A percentile compares a stretch with the other conserved stretches of the same genome.
These are phyloP conservation scores for Pythium folliculosum DNA, from an alignment of 352 stramenopile species.

Conservation along the genomic window DNA sequence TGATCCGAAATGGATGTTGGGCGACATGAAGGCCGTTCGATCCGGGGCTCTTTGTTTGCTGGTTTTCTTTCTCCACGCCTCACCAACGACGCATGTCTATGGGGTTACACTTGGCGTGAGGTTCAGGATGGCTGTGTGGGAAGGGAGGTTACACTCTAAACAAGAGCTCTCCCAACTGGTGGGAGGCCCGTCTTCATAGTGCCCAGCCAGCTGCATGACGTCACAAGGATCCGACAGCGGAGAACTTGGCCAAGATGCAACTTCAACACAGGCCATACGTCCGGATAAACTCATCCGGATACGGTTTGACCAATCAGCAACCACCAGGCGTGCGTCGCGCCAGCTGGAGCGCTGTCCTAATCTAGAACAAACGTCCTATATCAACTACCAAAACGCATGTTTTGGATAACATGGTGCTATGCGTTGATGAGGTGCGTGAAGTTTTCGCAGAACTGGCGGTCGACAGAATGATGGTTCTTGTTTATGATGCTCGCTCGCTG, in stretches of 20 bases:
- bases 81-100: too few relatives aligned
- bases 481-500: constrained; percentile 20
- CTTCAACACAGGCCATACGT: constrained; percentile 24
- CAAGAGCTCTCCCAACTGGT: too few relatives aligned
- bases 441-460: not conserved
- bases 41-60: too few relatives aligned
- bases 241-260: constrained; percentile 15
- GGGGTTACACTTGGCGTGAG: too few relatives aligned
- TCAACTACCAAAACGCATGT: not conserved
- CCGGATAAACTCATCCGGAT: constrained; percentile 22
- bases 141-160: too few relatives aligned
- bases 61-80: too few relatives aligned
- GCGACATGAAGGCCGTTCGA: too few relatives aligned
- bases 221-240: constrained; percentile 19
- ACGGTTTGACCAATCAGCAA: constrained; percentile 7
- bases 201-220: constrained; percentile 12
- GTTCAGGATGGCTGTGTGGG: too few relatives aligned
- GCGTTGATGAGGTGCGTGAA: not conserved
- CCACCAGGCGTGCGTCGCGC: not conserved
- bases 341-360: constrained; percentile 6
- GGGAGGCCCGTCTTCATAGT: too few relatives aligned
- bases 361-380: constrained; percentile 11
- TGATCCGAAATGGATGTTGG: too few relatives aligned
- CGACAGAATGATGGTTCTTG: constrained; percentile 27
- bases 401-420: not conserved